Conservation (phyloP, 2,329 filamentous ascomycete genomes). For the Fonsecaea multimorphosa region DNA sequence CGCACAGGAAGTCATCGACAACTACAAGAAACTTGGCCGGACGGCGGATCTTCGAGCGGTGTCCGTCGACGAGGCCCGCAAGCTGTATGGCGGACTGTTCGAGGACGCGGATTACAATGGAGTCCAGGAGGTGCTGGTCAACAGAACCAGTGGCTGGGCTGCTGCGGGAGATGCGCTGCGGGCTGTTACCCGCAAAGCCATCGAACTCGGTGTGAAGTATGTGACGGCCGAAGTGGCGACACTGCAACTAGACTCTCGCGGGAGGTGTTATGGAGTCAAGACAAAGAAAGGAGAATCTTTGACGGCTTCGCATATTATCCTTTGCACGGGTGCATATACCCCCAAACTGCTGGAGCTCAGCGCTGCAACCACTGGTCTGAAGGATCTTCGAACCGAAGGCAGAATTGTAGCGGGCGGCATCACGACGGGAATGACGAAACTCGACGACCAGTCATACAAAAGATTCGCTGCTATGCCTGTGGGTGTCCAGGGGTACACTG, state of each 20-base stretch:
- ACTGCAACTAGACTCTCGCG: slow-evolving; percentile 56
- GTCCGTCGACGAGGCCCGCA: slow-evolving; percentile 60
- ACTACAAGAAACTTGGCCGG: slow-evolving; percentile 58
- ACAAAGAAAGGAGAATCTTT: slow-evolving; percentile 40
- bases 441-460: slow-evolving; percentile 47
- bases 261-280: slow-evolving; percentile 46
- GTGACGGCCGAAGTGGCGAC: slow-evolving; percentile 59
- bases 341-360: slow-evolving; percentile 52
- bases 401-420: slow-evolving; percentile 57
- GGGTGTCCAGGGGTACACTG: slow-evolving; percentile 54
- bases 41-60: slow-evolving; percentile 55
- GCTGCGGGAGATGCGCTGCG: slow-evolving; percentile 65
- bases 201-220: slow-evolving; percentile 66
- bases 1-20: slow-evolving; percentile 56
- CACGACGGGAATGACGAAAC: slow-evolving; percentile 55
- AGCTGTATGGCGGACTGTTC: slow-evolving; percentile 64
- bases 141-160: slow-evolving; percentile 67
- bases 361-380: slow-evolving; percentile 45
- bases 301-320: slow-evolving; percentile 41
- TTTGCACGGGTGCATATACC: slow-evolving; percentile 46
- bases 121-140: slow-evolving; percentile 65
- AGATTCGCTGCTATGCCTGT: slow-evolving; percentile 52
- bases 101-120: slow-evolving; percentile 65
- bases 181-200: slow-evolving; percentile 59
- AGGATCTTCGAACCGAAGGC: slow-evolving; percentile 58